Evolutionary conservation across 2,329 filamentous ascomycete genomes (phyloP).

Genomic region (Calycina marina): DNA sequence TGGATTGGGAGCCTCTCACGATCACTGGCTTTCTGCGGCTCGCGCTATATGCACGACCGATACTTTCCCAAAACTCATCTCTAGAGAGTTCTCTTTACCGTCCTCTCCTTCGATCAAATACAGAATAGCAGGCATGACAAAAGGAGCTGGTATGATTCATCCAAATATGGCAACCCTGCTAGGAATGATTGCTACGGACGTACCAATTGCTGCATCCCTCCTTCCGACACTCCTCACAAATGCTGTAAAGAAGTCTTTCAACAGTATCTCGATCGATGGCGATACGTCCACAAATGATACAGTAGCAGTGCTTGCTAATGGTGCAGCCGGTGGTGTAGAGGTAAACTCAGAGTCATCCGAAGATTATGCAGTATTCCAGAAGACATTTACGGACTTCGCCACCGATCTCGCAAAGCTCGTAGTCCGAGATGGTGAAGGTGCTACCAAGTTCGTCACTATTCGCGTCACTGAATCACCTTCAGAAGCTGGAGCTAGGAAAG

Average conservation of each 20-base stretch:
- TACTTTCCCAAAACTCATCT: conserved; percentile 90
- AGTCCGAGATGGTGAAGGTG: conserved; percentile 90
- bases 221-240: conserved; percentile 57
- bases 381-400: conserved; percentile 62
- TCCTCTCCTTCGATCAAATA: conserved; percentile 67
- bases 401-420: conserved; percentile 81
- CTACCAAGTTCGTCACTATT: conserved; percentile 95
- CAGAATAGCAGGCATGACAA: conserved; percentile 82
- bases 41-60: conserved; percentile 94
- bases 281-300: conserved; percentile 98
- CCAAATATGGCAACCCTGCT: conserved; percentile 95
- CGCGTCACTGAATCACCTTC: conserved; percentile 60
- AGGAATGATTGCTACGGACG: conserved; percentile 80
- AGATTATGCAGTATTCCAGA: conserved; percentile 58
- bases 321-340: conserved; percentile 62
- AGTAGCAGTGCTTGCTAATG: conserved; percentile 86
- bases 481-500: conserved; percentile 56
- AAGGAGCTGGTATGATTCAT: conserved; percentile 96
- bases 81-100: conserved; percentile 63
- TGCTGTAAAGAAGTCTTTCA: conserved; percentile 77
- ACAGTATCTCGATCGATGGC: conserved; percentile 91
- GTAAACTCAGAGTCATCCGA: conserved; percentile 37
- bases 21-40: conserved; percentile 73
- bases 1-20: conserved; percentile 58
- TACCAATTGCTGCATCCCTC: conserved; percentile 54